phyloP scores from a whole-genome alignment of 2,329 filamentous ascomycete species.

The Phaeophleospora eucalypticola region DNA sequence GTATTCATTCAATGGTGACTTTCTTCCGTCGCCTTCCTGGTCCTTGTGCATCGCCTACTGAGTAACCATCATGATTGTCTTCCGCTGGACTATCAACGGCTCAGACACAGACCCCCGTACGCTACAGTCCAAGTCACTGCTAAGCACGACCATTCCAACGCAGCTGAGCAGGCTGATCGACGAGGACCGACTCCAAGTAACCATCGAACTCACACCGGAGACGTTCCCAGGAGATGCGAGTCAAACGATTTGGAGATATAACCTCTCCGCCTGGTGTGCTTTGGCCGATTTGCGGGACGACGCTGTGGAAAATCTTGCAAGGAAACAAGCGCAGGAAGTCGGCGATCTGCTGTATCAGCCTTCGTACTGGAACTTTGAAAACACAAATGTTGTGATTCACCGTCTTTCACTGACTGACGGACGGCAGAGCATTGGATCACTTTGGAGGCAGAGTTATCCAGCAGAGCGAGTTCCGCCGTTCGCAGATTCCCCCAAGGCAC shows the following conservation, averaged over 20 bases:
- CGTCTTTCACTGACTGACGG: neutral
- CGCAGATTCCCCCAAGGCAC: too few species aligned
- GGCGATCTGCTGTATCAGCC: neutral
- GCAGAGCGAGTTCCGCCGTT: too few species aligned
- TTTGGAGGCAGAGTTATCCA: neutral
- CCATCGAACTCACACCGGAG: neutral
- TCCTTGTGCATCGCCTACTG: too few species aligned
- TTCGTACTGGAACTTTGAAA: neutral
- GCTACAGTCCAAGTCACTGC: too few species aligned
- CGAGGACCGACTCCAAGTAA: too few species aligned
- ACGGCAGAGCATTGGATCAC: neutral
- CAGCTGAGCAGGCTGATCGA: too few species aligned
- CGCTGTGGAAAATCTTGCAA: neutral
- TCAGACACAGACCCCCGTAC: too few species aligned
- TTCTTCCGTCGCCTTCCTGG: too few species aligned
- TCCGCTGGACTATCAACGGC: too few species aligned
- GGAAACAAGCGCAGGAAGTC: neutral
- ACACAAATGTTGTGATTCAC: neutral
- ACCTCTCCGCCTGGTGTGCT: neutral
- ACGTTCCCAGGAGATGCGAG: neutral
- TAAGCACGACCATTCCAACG: too few species aligned
- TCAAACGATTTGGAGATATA: neutral
- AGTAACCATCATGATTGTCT: too few species aligned
- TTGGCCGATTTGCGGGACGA: neutral
- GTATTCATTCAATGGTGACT: too few species aligned